phyloP scores from a whole-genome alignment of 2,329 filamentous ascomycete species.

The Exophiala xenobiotica region DNA sequence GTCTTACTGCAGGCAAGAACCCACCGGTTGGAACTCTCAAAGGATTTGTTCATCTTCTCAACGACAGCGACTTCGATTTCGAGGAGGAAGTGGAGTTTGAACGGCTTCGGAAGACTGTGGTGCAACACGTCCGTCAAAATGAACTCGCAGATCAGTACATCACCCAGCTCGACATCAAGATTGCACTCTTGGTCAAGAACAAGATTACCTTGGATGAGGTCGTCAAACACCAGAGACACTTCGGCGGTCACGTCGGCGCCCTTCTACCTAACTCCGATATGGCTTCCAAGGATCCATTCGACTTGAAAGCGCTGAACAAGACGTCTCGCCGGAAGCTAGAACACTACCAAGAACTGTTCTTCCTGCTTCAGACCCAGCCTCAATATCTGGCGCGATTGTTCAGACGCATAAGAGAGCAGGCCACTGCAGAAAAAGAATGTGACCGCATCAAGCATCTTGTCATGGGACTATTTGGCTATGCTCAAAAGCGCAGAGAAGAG shows the following conservation, averaged over 20 bases:
- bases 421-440: conserved; percentile 84
- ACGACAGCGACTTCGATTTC: conserved; percentile 98
- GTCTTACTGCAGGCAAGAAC: conserved; percentile 91
- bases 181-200: conserved; percentile 96
- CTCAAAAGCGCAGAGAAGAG: conserved; percentile 93
- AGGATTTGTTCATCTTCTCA: conserved; percentile 95
- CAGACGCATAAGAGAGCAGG: conserved; percentile 76
- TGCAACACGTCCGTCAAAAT: conserved; percentile 95
- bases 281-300: conserved; percentile 85
- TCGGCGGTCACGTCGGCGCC: conserved; percentile 81
- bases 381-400: conserved; percentile 91
- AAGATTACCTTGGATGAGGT: conserved; percentile 99
- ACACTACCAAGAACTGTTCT: conserved; percentile 96
- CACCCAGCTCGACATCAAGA: conserved; percentile 97
- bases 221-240: conserved; percentile 93
- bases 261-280: conserved; percentile 87
- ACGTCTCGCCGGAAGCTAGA: conserved; percentile 92
- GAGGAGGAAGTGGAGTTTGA: conserved; percentile 98
- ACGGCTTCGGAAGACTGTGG: conserved; percentile 87
- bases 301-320: conserved; percentile 96
- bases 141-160: conserved; percentile 98
- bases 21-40: conserved; percentile 95
- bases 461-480: conserved; percentile 96
- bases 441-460: conserved; percentile 90
- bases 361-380: conserved; percentile 92